Conservation (phyloP, 2,329 filamentous ascomycete genomes). For the Xylariales sp. region DNA sequence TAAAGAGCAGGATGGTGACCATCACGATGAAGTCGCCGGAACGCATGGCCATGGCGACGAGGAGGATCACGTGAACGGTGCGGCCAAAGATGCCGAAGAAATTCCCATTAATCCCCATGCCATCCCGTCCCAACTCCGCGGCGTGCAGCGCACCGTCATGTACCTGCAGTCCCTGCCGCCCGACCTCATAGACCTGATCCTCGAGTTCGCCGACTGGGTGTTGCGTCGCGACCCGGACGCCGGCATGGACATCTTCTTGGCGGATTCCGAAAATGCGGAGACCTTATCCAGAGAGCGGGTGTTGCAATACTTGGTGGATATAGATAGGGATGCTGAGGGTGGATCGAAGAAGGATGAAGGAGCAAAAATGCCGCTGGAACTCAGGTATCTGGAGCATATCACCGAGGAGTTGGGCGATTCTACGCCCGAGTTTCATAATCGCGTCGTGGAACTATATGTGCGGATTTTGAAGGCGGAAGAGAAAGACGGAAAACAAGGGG, state of each 20-base stretch:
- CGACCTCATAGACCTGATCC: conserved; percentile 81
- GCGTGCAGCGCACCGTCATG: conserved; percentile 75
- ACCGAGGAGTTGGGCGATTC: conserved; percentile 81
- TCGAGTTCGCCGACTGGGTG: conserved; percentile 90
- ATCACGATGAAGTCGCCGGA: too few species aligned
- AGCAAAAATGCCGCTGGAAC: conserved; percentile 65
- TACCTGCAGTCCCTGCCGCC: conserved; percentile 89
- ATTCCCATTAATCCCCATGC: conserved; percentile 11
- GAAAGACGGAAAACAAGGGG: conserved; percentile 6
- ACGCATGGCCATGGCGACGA: conserved; percentile 25
- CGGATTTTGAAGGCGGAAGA: conserved; percentile 47
- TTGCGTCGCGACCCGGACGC: conserved; percentile 65
- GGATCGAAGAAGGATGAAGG: too few species aligned
- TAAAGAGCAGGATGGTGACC: conserved; percentile 16
- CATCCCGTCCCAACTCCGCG: conserved; percentile 53
- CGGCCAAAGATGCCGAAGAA: conserved; percentile 30
- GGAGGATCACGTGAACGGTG: conserved; percentile 21
- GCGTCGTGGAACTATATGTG: conserved; percentile 65
- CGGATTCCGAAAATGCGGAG: conserved; percentile 93
- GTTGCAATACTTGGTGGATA: conserved; percentile 64
- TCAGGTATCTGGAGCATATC: conserved; percentile 84
- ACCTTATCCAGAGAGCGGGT: conserved; percentile 75
- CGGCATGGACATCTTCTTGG: conserved; percentile 89
- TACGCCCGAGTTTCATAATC: conserved; percentile 83
- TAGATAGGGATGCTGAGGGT: too few species aligned